Conservation (phyloP, 352 stramenopile species). For the Globisporangium carolinianum region DNA sequence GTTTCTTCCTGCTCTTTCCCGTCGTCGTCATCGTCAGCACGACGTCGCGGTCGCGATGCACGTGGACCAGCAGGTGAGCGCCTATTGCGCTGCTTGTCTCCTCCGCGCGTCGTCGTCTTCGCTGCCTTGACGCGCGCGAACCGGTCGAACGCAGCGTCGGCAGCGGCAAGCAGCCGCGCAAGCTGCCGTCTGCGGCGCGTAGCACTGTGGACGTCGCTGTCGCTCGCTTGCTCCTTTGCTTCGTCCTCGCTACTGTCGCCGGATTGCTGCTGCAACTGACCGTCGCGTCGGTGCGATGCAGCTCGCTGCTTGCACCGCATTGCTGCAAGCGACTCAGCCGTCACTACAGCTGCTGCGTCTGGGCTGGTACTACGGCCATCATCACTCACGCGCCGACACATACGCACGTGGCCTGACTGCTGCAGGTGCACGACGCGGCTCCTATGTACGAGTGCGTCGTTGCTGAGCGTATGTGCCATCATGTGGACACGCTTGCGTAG, state of each 20-base stretch:
- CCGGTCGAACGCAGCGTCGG: conserved; percentile 13
- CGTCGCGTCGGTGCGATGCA: conserved; percentile 5
- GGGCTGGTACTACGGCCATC: background rate
- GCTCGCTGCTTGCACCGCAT: background rate
- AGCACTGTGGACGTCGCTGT: background rate
- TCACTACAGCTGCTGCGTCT: too few species aligned
- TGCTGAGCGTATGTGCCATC: conserved; percentile 25
- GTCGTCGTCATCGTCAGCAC: background rate
- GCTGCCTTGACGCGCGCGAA: conserved; percentile 9
- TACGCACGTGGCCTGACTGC: conserved; percentile 55
- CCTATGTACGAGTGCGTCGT: conserved; percentile 40
- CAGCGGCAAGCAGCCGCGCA: conserved; percentile 9
- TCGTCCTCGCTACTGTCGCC: background rate
- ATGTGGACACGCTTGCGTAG: conserved; percentile 16
- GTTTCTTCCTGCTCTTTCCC: background rate
- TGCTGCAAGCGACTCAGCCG: too few species aligned
- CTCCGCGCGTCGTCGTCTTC: background rate
- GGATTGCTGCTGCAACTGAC: conserved; percentile 2
- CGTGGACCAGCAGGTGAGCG: background rate
- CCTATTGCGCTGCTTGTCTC: background rate
- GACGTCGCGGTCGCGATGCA: background rate
- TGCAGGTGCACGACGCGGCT: conserved; percentile 71
- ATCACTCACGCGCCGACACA: conserved; percentile 34
- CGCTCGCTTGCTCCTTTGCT: background rate
- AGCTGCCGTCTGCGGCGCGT: conserved; percentile 10